Percentiles rank a stretch among this genome's conserved stretches.
These are phyloP conservation scores for Gymnopus androsaceus DNA, from an alignment of 1,284 basidiomycete genomes.

Conservation along the genomic window DNA sequence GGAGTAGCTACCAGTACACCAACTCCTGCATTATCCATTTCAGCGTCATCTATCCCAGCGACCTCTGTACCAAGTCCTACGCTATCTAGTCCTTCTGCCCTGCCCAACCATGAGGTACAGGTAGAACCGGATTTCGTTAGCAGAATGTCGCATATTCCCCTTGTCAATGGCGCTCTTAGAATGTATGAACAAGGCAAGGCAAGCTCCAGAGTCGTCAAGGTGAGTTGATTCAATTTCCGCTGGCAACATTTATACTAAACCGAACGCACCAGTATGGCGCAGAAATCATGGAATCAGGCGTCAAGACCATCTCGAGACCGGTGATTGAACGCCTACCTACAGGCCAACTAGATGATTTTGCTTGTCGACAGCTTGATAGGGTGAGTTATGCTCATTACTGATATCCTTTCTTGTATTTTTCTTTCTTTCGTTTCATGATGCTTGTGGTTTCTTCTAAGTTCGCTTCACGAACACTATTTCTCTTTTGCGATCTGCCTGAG, in stretches of 20 bases:
- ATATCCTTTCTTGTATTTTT: no score
- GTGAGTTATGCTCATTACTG: no score
- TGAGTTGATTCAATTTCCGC: constrained; percentile 26
- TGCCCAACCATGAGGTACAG: constrained; percentile 13
- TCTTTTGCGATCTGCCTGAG: no score
- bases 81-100: constrained; percentile 2
- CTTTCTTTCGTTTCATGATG: no score
- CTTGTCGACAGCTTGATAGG: constrained; percentile 45
- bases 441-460: neutral
- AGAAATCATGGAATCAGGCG: constrained; percentile 84
- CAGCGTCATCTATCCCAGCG: constrained; percentile 16
- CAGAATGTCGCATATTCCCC: constrained; percentile 37
- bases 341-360: constrained; percentile 81
- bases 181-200: constrained; percentile 80
- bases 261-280: constrained; percentile 69
- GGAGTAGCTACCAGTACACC: neutral
- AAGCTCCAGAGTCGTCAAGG: constrained; percentile 79
- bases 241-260: constrained; percentile 3
- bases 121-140: constrained; percentile 43
- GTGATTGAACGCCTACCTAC: constrained; percentile 79
- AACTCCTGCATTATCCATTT: constrained; percentile 16
- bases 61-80: constrained; percentile 15
- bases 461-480: neutral
- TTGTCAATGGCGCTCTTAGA: constrained; percentile 70
- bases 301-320: constrained; percentile 83